Base-by-base conservation (phyloP, 345 rosid species). In the Populus deltoides region DNA sequence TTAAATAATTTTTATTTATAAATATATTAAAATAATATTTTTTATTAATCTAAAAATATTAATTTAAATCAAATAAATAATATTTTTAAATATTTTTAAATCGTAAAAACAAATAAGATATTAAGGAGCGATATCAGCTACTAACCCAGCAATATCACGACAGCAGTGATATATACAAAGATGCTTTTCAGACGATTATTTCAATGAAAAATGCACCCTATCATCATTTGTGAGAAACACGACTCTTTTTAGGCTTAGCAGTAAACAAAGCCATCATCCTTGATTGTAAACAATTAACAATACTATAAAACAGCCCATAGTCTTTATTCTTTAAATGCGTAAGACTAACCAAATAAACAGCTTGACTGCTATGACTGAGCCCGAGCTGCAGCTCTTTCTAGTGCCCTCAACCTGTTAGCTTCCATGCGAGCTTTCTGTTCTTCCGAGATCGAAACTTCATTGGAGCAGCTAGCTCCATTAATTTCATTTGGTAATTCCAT, bases 401-500 rank as follows among this genome's bases (percentile, higher is more conserved):
- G 69, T 78, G 95, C 95, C 87, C 89, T 93, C 84, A 86, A 62
- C 83, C 90, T 88, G 87, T 89, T 92, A 69, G 91, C 90, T 86
- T 92, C 97, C 89, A 92, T 90, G 0, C 97, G 92, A 82, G 86
- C 90, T 83, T 74, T 88, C 83, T 91, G 95, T 72, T 88, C 94
- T 55, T 90, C 94, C 5, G 94, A 88, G 36, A 93, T 78, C 71
- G 71, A 73, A 75, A 24, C 83, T 66, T 85, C 87, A 53, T 53
- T 57, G 62, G 82, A 73, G 80, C 61, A 18, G 47, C 72, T 77
- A 43, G 75, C 77, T 33, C 43, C 80, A 65, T 3, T 73, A 39
- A 69, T 83, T 75, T 84, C 74, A 72, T 79, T 73, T 7, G 73
- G 62, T 6, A 63, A 66, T 70, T 57, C 75, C 27, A 49, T 38